Percentiles rank a stretch among this genome's conserved stretches.
Conservation (phyloP, 108 stramenopile genomes). For the Cyclotella distinguenda region DNA sequence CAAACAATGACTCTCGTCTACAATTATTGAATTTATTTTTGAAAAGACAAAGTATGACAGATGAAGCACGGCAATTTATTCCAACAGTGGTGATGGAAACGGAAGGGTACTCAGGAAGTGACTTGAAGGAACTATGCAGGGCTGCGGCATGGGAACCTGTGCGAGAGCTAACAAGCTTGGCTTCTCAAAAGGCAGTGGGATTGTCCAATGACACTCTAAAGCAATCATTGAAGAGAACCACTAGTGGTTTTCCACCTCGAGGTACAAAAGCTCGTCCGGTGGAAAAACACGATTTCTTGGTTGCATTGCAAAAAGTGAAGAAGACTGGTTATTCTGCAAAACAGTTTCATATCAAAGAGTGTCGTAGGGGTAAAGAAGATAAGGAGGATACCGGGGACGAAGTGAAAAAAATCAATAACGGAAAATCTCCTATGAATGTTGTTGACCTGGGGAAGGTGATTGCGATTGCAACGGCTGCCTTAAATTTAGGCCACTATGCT, state of each 20-base stretch:
- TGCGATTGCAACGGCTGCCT: slow-evolving; percentile 20
- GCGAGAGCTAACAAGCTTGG: slow-evolving; percentile 75
- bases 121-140: slow-evolving; percentile 93
- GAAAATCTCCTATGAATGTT: not conserved
- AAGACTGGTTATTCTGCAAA: slow-evolving; percentile 75
- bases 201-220: not conserved
- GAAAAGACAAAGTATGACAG: slow-evolving; percentile 56
- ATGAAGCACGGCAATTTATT: slow-evolving; percentile 49
- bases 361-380: slow-evolving; percentile 35
- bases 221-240: slow-evolving; percentile 12
- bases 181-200: slow-evolving; percentile 61
- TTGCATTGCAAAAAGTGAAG: slow-evolving; percentile 73
- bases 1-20: slow-evolving; percentile 59
- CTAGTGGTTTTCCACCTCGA: slow-evolving; percentile 43
- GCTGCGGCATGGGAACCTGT: slow-evolving; percentile 89
- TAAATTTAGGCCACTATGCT: slow-evolving; percentile 14
- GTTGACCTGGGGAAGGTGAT: slow-evolving; percentile 40
- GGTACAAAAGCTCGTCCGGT: slow-evolving; percentile 66
- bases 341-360: slow-evolving; percentile 46
- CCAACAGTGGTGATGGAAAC: slow-evolving; percentile 66
- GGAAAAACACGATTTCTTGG: slow-evolving; percentile 53
- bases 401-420: slow-evolving; percentile 16
- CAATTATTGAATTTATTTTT: slow-evolving; percentile 84
- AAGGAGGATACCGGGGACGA: slow-evolving; percentile 25
- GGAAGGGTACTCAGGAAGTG: slow-evolving; percentile 90